These are phyloP conservation scores for Hemisphaericaspora lyxosophila DNA, from an alignment of 1,139 yeast genomes.

Conservation along the genomic window DNA sequence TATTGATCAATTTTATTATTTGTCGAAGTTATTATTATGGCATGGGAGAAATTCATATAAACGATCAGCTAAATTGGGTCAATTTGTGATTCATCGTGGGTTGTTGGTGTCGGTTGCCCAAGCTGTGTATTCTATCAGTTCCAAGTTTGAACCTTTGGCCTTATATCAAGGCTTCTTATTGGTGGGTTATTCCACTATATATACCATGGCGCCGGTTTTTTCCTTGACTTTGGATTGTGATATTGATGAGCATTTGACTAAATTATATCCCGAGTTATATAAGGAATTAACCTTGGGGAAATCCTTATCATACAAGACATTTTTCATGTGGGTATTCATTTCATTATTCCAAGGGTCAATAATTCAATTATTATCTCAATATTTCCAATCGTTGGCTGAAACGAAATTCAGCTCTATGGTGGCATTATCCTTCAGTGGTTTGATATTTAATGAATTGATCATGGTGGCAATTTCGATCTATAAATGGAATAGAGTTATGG, in stretches of 20 bases:
- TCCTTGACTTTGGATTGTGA: slow-evolving; percentile 89
- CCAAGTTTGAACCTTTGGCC: slow-evolving; percentile 90
- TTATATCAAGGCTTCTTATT: slow-evolving; percentile 93
- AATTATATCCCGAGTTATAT: slow-evolving; percentile 90
- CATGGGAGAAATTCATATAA: slow-evolving; percentile 98
- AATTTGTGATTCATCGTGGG: slow-evolving; percentile 95
- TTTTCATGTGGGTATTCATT: slow-evolving; percentile 86
- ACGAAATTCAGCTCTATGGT: slow-evolving; percentile 72
- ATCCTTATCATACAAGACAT: slow-evolving; percentile 81
- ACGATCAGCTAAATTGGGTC: slow-evolving; percentile 91
- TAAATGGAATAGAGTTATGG: slow-evolving; percentile 84
- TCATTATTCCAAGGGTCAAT: slow-evolving; percentile 85
- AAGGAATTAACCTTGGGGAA: slow-evolving; percentile 87
- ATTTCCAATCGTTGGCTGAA: slow-evolving; percentile 61
- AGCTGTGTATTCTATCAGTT: slow-evolving; percentile 84
- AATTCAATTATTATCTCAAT: slow-evolving; percentile 79
- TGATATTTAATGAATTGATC: slow-evolving; percentile 79
- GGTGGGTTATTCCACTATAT: slow-evolving; percentile 97
- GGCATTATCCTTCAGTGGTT: slow-evolving; percentile 75
- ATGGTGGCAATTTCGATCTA: slow-evolving; percentile 94
- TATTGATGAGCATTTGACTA: slow-evolving; percentile 85
- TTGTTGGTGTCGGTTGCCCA: slow-evolving; percentile 93
- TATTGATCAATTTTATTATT: slow-evolving; percentile 84
- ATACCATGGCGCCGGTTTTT: slow-evolving; percentile 98
- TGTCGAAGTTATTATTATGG: slow-evolving; percentile 88